Percentiles rank a stretch among this genome's conserved stretches.
Conservation (phyloP, 2,329 filamentous ascomycete genomes). For the Dactylonectria macrodidyma region DNA sequence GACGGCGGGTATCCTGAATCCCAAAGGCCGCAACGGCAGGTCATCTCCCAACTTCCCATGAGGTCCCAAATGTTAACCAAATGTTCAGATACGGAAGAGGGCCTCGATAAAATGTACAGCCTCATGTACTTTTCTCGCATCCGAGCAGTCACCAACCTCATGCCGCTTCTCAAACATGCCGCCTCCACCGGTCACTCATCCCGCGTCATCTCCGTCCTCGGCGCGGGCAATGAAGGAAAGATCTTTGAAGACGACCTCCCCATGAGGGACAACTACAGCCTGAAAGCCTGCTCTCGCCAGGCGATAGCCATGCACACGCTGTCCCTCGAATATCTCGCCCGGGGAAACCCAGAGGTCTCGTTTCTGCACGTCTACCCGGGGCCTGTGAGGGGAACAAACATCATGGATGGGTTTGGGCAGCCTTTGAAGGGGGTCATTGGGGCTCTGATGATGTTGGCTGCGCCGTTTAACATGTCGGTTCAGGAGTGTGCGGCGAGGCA, state of each 20-base stretch:
- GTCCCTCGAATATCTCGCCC: neutral
- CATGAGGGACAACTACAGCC: neutral
- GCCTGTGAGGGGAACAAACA: neutral
- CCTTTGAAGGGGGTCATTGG: neutral
- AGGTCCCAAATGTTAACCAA: too few relatives aligned
- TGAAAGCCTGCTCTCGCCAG: neutral
- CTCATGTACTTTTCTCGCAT: too few relatives aligned
- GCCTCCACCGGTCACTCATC: neutral
- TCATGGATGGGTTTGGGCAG: neutral
- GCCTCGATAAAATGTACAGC: too few relatives aligned
- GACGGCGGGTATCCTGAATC: neutral
- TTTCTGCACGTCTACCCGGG: neutral
- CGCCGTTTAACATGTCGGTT: too few relatives aligned
- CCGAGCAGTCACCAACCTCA: too few relatives aligned
- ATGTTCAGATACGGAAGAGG: too few relatives aligned
- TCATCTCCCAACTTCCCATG: too few relatives aligned
- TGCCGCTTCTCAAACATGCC: too few relatives aligned
- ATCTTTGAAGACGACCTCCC: neutral
- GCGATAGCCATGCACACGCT: neutral
- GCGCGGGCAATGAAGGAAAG: neutral
- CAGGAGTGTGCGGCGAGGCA: too few relatives aligned
- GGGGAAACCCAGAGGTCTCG: neutral
- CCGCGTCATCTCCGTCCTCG: neutral
- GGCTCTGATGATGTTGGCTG: too few relatives aligned
- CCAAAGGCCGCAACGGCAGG: too few relatives aligned